phyloP scores from a whole-genome alignment of 805 yeast species.

The Saccharomycopsis microspora region DNA sequence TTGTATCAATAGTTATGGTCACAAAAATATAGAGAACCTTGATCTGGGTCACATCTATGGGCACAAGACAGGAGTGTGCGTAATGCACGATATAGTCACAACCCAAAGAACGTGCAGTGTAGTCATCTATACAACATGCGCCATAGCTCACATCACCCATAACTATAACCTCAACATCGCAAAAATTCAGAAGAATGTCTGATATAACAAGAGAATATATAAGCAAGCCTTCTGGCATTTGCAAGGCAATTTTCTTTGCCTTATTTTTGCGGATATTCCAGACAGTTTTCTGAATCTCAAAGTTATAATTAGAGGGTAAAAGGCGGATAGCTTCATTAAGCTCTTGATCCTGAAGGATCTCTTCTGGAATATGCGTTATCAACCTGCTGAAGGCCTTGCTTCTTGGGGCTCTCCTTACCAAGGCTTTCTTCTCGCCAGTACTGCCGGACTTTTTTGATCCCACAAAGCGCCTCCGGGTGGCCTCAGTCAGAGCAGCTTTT shows the following conservation, averaged over 20 bases:
- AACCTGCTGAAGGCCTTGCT: conserved; percentile 35
- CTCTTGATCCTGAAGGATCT: conserved; percentile 68
- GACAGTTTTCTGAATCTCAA: conserved; percentile 90
- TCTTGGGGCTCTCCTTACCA: conserved; percentile 20
- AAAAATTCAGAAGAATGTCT: conserved; percentile 87
- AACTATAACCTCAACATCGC: conserved; percentile 66
- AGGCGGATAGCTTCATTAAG: conserved; percentile 74
- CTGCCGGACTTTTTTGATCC: conserved; percentile 7
- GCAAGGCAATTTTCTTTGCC: conserved; percentile 82
- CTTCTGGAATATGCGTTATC: conserved; percentile 80
- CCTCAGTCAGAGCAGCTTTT: too few species aligned
- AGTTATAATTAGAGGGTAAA: conserved; percentile 85
- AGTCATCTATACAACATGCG: conserved; percentile 97
- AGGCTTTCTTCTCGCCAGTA: conserved; percentile 18
- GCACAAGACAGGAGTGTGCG: conserved; percentile 95
- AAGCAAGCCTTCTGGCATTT: conserved; percentile 94
- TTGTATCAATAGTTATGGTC: conserved; percentile 79
- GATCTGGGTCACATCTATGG: conserved; percentile 82
- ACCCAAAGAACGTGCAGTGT: conserved; percentile 81
- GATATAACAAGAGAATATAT: conserved; percentile 83
- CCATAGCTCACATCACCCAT: conserved; percentile 99
- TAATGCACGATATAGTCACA: conserved; percentile 94
- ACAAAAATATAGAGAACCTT: conserved; percentile 94
- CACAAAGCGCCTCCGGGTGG: conserved; percentile 6
- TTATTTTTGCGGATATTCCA: conserved; percentile 75